A percentile compares a stretch with the other conserved stretches of the same genome.
Conservation (phyloP, 495 filamentous ascomycete species). For the Aspergillus baeticus region DNA sequence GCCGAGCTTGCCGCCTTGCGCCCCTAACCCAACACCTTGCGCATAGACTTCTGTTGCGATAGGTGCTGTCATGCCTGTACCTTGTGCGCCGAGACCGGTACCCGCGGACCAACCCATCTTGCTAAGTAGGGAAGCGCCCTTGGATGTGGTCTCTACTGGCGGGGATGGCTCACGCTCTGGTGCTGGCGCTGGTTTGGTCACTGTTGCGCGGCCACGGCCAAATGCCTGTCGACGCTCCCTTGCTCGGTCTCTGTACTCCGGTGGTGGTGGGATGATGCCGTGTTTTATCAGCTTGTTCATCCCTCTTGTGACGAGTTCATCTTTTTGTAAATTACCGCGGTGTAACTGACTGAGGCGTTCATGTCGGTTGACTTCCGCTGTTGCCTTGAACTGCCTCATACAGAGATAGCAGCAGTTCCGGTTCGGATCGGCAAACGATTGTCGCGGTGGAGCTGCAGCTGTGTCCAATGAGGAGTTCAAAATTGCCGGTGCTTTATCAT, state of each 20-base stretch:
- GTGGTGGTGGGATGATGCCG: constrained; percentile 29
- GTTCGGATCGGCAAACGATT: constrained; percentile 70
- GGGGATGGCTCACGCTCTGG: constrained; percentile 31
- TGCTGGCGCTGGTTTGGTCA: constrained; percentile 28
- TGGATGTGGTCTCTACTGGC: constrained; percentile 56
- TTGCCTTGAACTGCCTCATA: constrained; percentile 67
- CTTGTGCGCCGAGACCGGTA: constrained; percentile 75
- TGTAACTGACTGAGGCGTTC: constrained; percentile 76
- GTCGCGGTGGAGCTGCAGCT: constrained; percentile 30
- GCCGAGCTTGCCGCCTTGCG: constrained; percentile 77
- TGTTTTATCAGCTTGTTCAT: constrained; percentile 57
- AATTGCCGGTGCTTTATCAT: constrained; percentile 23
- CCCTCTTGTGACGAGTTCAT: constrained; percentile 57
- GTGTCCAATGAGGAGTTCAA: constrained; percentile 18
- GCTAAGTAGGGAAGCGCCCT: constrained; percentile 77
- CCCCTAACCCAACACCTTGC: constrained; percentile 82
- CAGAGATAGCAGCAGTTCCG: constrained; percentile 78
- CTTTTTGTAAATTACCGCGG: constrained; percentile 64
- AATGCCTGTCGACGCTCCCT: constrained; percentile 77
- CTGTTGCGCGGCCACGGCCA: constrained; percentile 58
- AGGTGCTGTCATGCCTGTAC: constrained; percentile 72
- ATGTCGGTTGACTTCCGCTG: constrained; percentile 69
- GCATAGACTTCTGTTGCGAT: constrained; percentile 78
- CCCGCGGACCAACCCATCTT: constrained; percentile 92
- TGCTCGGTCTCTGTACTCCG: constrained; percentile 78